Percentiles rank a stretch among this genome's conserved stretches.
Conservation (phyloP, 495 filamentous ascomycete genomes). For the Bacidia gigantensis region DNA sequence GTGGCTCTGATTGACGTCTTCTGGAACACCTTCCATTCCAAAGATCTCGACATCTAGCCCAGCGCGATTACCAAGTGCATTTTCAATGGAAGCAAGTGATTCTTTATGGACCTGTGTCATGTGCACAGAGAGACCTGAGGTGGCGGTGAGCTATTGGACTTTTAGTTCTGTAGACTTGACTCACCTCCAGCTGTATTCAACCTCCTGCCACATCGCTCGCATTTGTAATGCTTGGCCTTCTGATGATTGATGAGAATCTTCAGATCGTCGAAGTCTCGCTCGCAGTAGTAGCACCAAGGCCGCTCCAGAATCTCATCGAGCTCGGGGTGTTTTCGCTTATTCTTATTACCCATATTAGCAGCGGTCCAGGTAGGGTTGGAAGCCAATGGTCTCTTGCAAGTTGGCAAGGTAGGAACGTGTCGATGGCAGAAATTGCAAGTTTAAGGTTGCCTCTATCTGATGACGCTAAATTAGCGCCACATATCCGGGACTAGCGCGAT, state of each 20-base stretch:
- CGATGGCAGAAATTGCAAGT: not conserved
- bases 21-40: slow-evolving; percentile 93
- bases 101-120: slow-evolving; percentile 99
- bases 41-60: slow-evolving; percentile 90
- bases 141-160: slow-evolving; percentile 9
- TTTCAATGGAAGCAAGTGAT: slow-evolving; percentile 68
- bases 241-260: slow-evolving; percentile 94
- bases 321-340: slow-evolving; percentile 70
- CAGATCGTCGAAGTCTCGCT: slow-evolving; percentile 93
- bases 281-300: slow-evolving; percentile 98
- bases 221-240: slow-evolving; percentile 98
- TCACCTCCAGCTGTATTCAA: slow-evolving; percentile 90
- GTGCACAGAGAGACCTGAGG: slow-evolving; percentile 75
- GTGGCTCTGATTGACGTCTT: slow-evolving; percentile 67
- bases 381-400: not conserved
- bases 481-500: too few relatives aligned
- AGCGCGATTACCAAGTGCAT: slow-evolving; percentile 72
- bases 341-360: slow-evolving; percentile 55
- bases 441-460: not conserved
- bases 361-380: not conserved
- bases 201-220: slow-evolving; percentile 72
- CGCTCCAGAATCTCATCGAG: slow-evolving; percentile 75
- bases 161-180: slow-evolving; percentile 13
- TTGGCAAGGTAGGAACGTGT: not conserved
- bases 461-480: not conserved